Evolutionary conservation across 345 rosid species (phyloP).

Genomic region (Syzygium aqueum): DNA sequence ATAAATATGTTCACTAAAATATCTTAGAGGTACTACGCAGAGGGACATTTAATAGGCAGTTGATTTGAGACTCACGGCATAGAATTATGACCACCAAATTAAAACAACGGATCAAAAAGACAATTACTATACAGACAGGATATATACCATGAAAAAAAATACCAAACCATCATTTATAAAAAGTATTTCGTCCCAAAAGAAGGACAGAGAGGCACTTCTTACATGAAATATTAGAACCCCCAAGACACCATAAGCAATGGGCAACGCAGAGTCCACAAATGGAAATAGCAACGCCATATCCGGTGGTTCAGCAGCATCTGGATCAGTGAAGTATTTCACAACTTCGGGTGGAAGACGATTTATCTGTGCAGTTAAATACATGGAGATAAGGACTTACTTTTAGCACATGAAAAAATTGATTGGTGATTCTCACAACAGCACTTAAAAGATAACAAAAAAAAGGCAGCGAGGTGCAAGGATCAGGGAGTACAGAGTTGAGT

Average conservation of each 20-base stretch:
- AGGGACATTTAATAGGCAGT: not conserved
- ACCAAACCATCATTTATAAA: not conserved
- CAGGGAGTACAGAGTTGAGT: not conserved
- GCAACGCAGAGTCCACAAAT: constrained; percentile 89
- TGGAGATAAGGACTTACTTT: constrained; percentile 1
- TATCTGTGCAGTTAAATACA: constrained; percentile 40
- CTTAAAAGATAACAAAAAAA: not conserved
- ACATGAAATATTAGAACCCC: constrained; percentile 90
- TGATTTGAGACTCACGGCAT: not conserved
- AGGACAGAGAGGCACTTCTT: constrained; percentile 14
- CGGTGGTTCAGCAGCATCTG: constrained; percentile 76
- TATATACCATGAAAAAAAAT: not conserved
- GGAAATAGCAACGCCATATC: constrained; percentile 83
- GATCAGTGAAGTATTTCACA: constrained; percentile 89
- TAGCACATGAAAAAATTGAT: not conserved
- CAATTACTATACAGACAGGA: not conserved
- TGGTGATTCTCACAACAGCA: not conserved
- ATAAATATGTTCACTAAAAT: not conserved
- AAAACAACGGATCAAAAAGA: not conserved
- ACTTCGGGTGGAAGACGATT: constrained; percentile 93
- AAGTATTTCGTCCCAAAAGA: not conserved
- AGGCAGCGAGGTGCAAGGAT: not conserved
- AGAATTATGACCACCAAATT: not conserved
- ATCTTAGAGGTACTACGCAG: not conserved
- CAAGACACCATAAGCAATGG: constrained; percentile 85